Conservation (phyloP, 208 protist species). For the Trypanosoma theileri region DNA sequence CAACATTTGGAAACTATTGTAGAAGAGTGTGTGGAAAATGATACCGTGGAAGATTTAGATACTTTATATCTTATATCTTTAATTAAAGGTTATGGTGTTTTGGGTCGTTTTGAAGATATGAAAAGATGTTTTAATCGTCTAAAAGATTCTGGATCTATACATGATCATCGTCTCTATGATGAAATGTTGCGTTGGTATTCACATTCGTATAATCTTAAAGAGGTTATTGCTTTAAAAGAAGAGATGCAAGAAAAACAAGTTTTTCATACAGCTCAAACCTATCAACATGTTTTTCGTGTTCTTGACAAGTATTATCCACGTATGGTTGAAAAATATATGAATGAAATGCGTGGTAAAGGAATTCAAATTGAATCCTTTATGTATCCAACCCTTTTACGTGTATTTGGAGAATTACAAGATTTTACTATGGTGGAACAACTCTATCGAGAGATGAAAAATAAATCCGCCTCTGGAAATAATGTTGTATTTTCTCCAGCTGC, state of each 20-base stretch:
- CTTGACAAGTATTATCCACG: slow-evolving; percentile 89
- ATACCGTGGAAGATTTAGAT: slow-evolving; percentile 72
- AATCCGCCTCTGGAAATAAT: slow-evolving; percentile 35
- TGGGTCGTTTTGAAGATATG: slow-evolving; percentile 82
- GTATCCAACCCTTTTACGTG: slow-evolving; percentile 86
- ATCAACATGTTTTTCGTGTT: slow-evolving; percentile 82
- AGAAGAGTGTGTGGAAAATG: slow-evolving; percentile 53
- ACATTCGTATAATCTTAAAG: slow-evolving; percentile 79
- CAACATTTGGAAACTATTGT: slow-evolving; percentile 63
- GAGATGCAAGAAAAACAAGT: slow-evolving; percentile 79
- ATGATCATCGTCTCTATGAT: slow-evolving; percentile 82
- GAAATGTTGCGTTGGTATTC: slow-evolving; percentile 91
- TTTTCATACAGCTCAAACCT: slow-evolving; percentile 80
- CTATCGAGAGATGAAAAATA: slow-evolving; percentile 72
- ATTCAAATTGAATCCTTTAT: slow-evolving; percentile 80
- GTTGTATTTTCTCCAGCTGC: slow-evolving; percentile 48
- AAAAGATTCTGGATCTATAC: slow-evolving; percentile 40
- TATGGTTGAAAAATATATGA: slow-evolving; percentile 84
- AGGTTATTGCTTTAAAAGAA: slow-evolving; percentile 87
- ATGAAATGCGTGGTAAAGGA: slow-evolving; percentile 74
- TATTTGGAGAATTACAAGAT: slow-evolving; percentile 79
- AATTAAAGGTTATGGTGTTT: slow-evolving; percentile 81
- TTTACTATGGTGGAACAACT: slow-evolving; percentile 56
- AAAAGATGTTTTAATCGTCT: slow-evolving; percentile 65
- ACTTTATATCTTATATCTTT: slow-evolving; percentile 57